Conservation (phyloP, 2,329 filamentous ascomycete species). For the Trichoderma koningiopsis region DNA sequence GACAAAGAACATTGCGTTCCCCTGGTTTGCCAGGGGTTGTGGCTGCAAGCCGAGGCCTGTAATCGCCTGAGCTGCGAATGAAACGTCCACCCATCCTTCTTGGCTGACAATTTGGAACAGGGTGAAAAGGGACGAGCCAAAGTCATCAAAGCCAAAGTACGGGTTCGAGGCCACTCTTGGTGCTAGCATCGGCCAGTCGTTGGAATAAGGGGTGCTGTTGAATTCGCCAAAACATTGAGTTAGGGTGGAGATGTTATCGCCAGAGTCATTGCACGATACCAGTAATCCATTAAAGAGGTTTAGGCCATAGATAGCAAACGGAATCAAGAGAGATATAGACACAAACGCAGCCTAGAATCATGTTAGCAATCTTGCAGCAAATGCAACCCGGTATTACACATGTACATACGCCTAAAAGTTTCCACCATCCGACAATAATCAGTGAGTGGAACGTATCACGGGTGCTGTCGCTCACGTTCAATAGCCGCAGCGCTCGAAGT, state of each 20-base stretch:
- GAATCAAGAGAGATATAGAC: slow-evolving; percentile 89
- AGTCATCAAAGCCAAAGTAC: slow-evolving; percentile 92
- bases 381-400: neutral
- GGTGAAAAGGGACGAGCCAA: slow-evolving; percentile 89
- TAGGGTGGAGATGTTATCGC: slow-evolving; percentile 55
- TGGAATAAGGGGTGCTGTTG: slow-evolving; percentile 70
- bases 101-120: slow-evolving; percentile 99
- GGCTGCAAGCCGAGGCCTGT: slow-evolving; percentile 77
- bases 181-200: slow-evolving; percentile 76
- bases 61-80: slow-evolving; percentile 80
- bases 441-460: slow-evolving; percentile 96
- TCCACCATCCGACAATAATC: slow-evolving; percentile 91
- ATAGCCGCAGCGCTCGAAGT: slow-evolving; percentile 81
- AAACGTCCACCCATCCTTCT: slow-evolving; percentile 96
- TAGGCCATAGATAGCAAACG: slow-evolving; percentile 93
- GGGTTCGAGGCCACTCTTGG: slow-evolving; percentile 80
- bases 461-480: slow-evolving; percentile 96
- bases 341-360: slow-evolving; percentile 74
- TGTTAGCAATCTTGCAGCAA: slow-evolving; percentile 23
- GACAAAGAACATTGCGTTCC: slow-evolving; percentile 92
- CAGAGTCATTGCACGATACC: slow-evolving; percentile 70
- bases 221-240: slow-evolving; percentile 84
- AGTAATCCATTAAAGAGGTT: slow-evolving; percentile 89
- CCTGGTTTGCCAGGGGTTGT: slow-evolving; percentile 66
- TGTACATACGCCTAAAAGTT: slow-evolving; percentile 74